Evolutionary conservation across 2,329 filamentous ascomycete species (phyloP).

Genomic region (Microdochium bolleyi): DNA sequence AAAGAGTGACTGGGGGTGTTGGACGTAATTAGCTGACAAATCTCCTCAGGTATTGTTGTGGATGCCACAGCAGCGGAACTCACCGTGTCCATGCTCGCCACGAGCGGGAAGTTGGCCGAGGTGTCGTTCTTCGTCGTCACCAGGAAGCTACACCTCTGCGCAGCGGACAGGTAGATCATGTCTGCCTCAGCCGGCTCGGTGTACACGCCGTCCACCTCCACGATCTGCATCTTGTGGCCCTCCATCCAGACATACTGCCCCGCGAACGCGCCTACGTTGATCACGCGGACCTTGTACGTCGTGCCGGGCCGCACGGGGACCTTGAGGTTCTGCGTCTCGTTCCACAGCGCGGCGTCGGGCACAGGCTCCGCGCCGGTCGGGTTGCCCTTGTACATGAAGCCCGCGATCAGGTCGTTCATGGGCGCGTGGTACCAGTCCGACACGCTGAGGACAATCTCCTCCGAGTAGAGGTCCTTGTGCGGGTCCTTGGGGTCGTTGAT

Average conservation of each 20-base stretch:
- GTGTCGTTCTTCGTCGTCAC: slow-evolving; percentile 57
- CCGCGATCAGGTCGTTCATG: slow-evolving; percentile 35
- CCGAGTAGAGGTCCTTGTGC: slow-evolving; percentile 57
- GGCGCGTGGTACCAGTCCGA: slow-evolving; percentile 60
- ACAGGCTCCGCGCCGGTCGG: slow-evolving; percentile 56
- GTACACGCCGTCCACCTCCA: slow-evolving; percentile 69
- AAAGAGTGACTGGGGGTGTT: slow-evolving; percentile 49
- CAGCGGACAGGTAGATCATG: slow-evolving; percentile 59
- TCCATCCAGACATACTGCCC: slow-evolving; percentile 61
- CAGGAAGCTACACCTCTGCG: slow-evolving; percentile 58
- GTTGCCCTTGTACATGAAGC: slow-evolving; percentile 45
- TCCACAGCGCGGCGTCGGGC: slow-evolving; percentile 61
- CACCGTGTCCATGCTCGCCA: slow-evolving; percentile 62
- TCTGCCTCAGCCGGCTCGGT: slow-evolving; percentile 50
- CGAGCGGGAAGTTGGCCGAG: slow-evolving; percentile 56
- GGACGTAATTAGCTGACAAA: background rate
- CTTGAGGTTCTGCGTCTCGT: slow-evolving; percentile 56
- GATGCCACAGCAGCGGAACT: slow-evolving; percentile 14
- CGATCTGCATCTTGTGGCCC: slow-evolving; percentile 57
- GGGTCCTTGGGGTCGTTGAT: slow-evolving; percentile 55
- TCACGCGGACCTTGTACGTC: slow-evolving; percentile 64
- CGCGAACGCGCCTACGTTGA: slow-evolving; percentile 68
- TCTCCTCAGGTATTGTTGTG: background rate
- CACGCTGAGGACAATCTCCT: slow-evolving; percentile 56
- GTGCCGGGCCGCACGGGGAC: slow-evolving; percentile 56